Evolutionary conservation across 1,284 basidiomycete genomes (phyloP).

Genomic region (Mycosarcoma maydis): DNA sequence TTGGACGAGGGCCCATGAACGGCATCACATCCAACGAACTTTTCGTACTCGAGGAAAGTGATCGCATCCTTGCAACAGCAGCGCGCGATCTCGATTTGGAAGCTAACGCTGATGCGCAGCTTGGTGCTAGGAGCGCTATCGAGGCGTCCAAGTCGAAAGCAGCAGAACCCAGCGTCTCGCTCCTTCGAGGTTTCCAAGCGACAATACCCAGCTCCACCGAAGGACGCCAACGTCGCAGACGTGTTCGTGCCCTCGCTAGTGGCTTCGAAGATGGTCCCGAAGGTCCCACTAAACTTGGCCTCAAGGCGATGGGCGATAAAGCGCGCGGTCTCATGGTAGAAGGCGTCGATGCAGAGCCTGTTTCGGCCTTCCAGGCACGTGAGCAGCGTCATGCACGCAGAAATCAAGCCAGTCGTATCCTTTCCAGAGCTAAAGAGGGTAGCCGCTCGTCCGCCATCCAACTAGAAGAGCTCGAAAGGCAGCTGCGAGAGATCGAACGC

Average conservation of each 20-base stretch:
- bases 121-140: constrained; percentile 19
- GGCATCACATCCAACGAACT: constrained; percentile 61
- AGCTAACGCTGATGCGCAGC: constrained; percentile 2
- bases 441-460: constrained; percentile 28
- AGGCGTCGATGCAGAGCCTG: constrained; percentile 29
- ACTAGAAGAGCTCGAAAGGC: constrained; percentile 61
- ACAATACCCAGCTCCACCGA: constrained; percentile 60
- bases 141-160: constrained; percentile 22
- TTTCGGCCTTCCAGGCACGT: constrained; percentile 42
- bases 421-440: constrained; percentile 47
- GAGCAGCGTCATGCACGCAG: constrained; percentile 47
- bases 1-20: constrained; percentile 54
- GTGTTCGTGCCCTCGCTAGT: constrained; percentile 48
- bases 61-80: constrained; percentile 59
- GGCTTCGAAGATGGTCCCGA: constrained; percentile 45
- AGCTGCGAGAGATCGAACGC: constrained; percentile 57
- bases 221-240: constrained; percentile 53
- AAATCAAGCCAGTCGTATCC: constrained; percentile 39
- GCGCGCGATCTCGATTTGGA: constrained; percentile 46
- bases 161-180: constrained; percentile 52
- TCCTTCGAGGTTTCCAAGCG: constrained; percentile 65
- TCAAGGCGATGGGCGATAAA: constrained; percentile 59
- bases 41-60: constrained; percentile 60
- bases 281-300: constrained; percentile 50
- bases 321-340: constrained; percentile 59